Conservation (phyloP, 352 stramenopile genomes). For the Globisporangium solare region DNA sequence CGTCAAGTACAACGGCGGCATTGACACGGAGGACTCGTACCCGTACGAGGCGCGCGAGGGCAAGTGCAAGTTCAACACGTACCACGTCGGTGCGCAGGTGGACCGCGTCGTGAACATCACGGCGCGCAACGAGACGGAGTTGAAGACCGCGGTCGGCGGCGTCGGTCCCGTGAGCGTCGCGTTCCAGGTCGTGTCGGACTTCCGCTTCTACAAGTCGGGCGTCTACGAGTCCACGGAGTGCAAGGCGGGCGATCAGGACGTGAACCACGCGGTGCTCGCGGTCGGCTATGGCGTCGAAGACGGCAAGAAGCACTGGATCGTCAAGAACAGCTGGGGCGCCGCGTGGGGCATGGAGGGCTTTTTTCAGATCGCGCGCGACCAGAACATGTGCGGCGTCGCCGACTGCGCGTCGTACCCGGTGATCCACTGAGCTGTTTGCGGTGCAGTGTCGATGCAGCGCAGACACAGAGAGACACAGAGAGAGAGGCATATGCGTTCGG, state of each 20-base stretch:
- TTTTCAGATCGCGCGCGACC: conserved; percentile 92
- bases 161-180: conserved; percentile 76
- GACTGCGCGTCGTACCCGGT: conserved; percentile 86
- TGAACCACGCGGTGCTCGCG: conserved; percentile 92
- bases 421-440: conserved; percentile 25
- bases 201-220: conserved; percentile 86
- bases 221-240: conserved; percentile 87
- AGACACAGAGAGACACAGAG: too few relatives aligned
- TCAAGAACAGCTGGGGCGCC: conserved; percentile 96
- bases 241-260: conserved; percentile 72
- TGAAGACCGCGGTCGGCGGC: conserved; percentile 62
- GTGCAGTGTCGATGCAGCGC: not conserved
- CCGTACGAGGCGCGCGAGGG: conserved; percentile 71
- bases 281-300: conserved; percentile 95
- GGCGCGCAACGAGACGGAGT: conserved; percentile 63
- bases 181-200: conserved; percentile 87
- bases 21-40: conserved; percentile 78
- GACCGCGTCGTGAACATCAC: conserved; percentile 85
- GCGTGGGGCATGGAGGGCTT: conserved; percentile 94
- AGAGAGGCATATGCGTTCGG: not conserved
- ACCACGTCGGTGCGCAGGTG: conserved; percentile 68
- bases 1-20: conserved; percentile 88
- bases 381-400: conserved; percentile 87
- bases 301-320: conserved; percentile 91
- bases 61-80: conserved; percentile 79